Base-by-base conservation (phyloP, 495 filamentous ascomycete genomes). In the Lasiosphaeria ovina region DNA sequence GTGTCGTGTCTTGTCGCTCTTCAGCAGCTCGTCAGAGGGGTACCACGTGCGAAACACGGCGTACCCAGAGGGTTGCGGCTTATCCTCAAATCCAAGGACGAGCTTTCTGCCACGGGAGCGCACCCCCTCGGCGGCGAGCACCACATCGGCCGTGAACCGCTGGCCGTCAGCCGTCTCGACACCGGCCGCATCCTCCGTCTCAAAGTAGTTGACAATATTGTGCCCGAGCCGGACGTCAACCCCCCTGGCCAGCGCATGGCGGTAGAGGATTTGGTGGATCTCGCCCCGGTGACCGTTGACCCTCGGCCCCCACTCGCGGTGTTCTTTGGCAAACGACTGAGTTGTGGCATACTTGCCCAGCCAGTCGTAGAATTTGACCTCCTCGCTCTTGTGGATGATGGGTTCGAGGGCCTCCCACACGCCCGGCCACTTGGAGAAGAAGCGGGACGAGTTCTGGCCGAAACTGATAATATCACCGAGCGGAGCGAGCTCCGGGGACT, bases 101-200 rank as follows among this genome's bases (percentile, higher is more conserved):
- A 81, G 72, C 44, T 71, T 77, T 35, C 79, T 63, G 6, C 77
- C 79, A 55, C 70, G 76, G 16, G 76, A 80, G 35, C 81, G 65
- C 3, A 83, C 77, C 3, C 83, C 83, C 62, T 85, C 83, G 9
- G 81, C 82, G 9, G 79, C 81, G 54, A 85, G 66, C 0, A 85
- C 80, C 4, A 85, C 65, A 63, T 86, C 79, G 3, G 73, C 83
- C 0, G 66, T 67, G 57, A 82, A 77, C 35, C 65, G 64, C 63
- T 77, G 71, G 7, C 79, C 77, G 48, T 76, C 65, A 3, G 63
- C 62, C 35, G 72, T 76, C 51, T 74, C 70, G 48, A 82, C 81
- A 10, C 80, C 78, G 24, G 77, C 81, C 54, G 76, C 72, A 11
- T 62, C 62, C 12, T 77, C 74, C 6, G 65, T 59, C 69, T 85